Evolutionary conservation across 768 basidiomycete genomes (phyloP).

Genomic region (Tulasnella sp.): DNA sequence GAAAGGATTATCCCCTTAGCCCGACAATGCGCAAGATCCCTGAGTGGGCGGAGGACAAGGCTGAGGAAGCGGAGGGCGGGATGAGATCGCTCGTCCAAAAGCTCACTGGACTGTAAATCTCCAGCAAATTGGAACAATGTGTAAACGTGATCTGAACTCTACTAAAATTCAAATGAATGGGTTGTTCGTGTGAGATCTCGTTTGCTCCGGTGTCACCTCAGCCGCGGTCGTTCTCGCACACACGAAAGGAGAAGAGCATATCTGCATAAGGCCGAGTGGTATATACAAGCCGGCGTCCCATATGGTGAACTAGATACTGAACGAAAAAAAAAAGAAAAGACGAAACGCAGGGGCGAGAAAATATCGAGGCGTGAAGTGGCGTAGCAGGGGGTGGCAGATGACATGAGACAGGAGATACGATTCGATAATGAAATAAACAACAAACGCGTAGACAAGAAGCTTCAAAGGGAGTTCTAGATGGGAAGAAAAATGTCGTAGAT

Average conservation of each 20-base stretch:
- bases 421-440: slow-evolving; percentile 16
- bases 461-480: neutral
- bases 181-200: neutral
- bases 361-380: neutral
- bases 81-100: neutral
- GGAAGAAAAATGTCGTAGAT: neutral
- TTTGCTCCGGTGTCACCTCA: neutral
- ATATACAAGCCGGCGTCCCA: slow-evolving; percentile 11
- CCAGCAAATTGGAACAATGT: neutral
- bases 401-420: neutral
- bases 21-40: slow-evolving; percentile 9
- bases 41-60: neutral
- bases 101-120: neutral
- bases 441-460: neutral
- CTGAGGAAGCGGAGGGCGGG: neutral
- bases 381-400: slow-evolving; percentile 6
- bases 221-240: neutral
- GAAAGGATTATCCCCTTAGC: slow-evolving; percentile 50
- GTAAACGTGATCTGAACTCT: neutral
- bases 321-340: neutral
- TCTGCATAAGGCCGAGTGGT: neutral
- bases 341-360: neutral
- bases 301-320: neutral
- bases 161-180: neutral
- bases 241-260: neutral